These are phyloP conservation scores for Pythium coloratum DNA, from an alignment of 352 stramenopile species.

Conservation along the genomic window DNA sequence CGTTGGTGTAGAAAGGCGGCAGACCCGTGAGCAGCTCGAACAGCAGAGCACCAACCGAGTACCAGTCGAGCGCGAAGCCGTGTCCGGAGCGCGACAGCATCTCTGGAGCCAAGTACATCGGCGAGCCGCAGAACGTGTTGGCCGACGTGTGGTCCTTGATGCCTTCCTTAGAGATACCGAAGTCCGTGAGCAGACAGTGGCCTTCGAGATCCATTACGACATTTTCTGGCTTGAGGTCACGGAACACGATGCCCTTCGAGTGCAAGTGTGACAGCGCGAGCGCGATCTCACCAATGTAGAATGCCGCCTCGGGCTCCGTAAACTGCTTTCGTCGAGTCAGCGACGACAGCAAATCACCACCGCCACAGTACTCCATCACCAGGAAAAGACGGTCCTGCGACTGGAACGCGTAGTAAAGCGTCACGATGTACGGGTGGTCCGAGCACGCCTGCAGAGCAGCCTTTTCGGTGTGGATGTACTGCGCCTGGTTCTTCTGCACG, in stretches of 20 bases:
- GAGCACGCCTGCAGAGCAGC: slow-evolving; percentile 77
- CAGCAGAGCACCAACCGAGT: slow-evolving; percentile 73
- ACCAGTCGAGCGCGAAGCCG: slow-evolving; percentile 85
- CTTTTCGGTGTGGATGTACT: slow-evolving; percentile 89
- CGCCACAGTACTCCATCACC: slow-evolving; percentile 87
- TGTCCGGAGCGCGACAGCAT: slow-evolving; percentile 82
- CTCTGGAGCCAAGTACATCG: slow-evolving; percentile 84
- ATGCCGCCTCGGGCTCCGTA: slow-evolving; percentile 71
- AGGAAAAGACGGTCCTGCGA: slow-evolving; percentile 81
- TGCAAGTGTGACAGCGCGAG: slow-evolving; percentile 81
- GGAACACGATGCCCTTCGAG: slow-evolving; percentile 88
- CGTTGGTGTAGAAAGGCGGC: slow-evolving; percentile 87
- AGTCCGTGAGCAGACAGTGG: slow-evolving; percentile 81
- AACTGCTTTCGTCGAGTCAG: slow-evolving; percentile 81
- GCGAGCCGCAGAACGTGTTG: slow-evolving; percentile 86
- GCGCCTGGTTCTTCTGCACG: slow-evolving; percentile 86
- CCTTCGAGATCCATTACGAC: slow-evolving; percentile 86
- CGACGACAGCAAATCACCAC: slow-evolving; percentile 74
- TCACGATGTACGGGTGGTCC: slow-evolving; percentile 88
- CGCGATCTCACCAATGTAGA: slow-evolving; percentile 87
- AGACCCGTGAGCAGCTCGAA: slow-evolving; percentile 84
- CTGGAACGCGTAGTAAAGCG: slow-evolving; percentile 84
- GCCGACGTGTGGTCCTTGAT: slow-evolving; percentile 85
- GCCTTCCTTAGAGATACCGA: slow-evolving; percentile 86
- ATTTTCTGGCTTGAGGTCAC: slow-evolving; percentile 86